These are phyloP conservation scores for Trebouxia sp. DNA, from an alignment of 139 green algal genomes.

Conservation along the genomic window DNA sequence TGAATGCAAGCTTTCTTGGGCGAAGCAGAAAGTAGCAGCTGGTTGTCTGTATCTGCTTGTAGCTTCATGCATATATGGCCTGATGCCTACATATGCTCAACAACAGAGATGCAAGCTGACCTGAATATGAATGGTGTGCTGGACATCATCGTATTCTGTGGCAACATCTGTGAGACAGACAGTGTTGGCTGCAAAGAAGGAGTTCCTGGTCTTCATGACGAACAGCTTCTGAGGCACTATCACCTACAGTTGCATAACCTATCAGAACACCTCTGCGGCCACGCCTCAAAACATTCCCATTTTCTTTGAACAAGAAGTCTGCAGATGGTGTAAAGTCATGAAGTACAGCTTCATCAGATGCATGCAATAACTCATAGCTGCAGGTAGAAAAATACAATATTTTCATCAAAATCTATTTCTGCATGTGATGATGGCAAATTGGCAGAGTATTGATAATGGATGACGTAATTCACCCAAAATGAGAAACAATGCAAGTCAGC, in stretches of 20 bases:
- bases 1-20: no score
- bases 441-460: background rate
- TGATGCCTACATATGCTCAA: no score
- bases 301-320: background rate
- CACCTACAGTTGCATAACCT: no score
- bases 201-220: conserved; percentile 14
- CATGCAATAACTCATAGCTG: background rate
- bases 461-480: background rate
- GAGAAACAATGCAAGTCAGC: background rate
- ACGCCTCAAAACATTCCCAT: background rate
- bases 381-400: background rate
- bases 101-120: background rate
- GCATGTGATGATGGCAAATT: no score
- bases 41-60: no score
- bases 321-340: background rate
- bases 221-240: conserved; percentile 28
- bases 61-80: no score
- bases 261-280: no score
- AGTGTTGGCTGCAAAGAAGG: background rate
- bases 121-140: conserved; percentile 17
- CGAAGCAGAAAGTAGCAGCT: no score
- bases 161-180: background rate
- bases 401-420: background rate
- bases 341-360: background rate
- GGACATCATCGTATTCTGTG: conserved; percentile 10